Evolutionary conservation across 176 grass and related monocot genomes (phyloP).

Genomic region (Carex littledalei): DNA sequence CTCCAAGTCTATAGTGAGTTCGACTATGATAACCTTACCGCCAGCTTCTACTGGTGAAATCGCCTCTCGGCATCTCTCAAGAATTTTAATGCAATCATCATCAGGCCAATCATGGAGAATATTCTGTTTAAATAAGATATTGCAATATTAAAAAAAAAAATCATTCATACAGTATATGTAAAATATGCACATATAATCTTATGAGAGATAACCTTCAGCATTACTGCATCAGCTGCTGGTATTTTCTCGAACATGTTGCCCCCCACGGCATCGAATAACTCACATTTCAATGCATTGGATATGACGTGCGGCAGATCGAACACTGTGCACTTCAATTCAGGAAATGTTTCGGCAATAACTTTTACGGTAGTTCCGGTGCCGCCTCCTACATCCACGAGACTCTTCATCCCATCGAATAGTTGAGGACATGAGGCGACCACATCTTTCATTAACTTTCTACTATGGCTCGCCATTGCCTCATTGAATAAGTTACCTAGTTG

Average conservation of each 20-base stretch:
- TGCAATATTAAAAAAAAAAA: not conserved
- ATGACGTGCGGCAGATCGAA: conserved; percentile 1
- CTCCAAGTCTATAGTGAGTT: not conserved
- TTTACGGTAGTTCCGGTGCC: not conserved
- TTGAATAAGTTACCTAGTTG: not conserved
- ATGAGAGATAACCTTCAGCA: not conserved
- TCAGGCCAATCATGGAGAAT: conserved; percentile 29
- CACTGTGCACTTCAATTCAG: not conserved
- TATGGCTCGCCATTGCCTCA: not conserved
- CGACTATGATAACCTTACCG: conserved; percentile 18
- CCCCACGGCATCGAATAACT: not conserved
- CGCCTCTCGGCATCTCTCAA: conserved; percentile 21
- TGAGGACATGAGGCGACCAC: not conserved
- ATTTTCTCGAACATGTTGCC: conserved; percentile 6
- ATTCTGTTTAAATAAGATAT: not conserved
- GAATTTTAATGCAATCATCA: conserved; percentile 28
- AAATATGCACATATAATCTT: not conserved
- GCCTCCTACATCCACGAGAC: not conserved
- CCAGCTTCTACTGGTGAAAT: not conserved
- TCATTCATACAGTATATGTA: not conserved
- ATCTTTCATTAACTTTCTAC: not conserved
- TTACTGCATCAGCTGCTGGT: not conserved
- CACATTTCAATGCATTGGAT: not conserved
- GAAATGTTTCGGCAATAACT: not conserved
- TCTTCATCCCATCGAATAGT: not conserved